Base-by-base conservation (phyloP, 306 rosid genomes). In the Prunus salicina region DNA sequence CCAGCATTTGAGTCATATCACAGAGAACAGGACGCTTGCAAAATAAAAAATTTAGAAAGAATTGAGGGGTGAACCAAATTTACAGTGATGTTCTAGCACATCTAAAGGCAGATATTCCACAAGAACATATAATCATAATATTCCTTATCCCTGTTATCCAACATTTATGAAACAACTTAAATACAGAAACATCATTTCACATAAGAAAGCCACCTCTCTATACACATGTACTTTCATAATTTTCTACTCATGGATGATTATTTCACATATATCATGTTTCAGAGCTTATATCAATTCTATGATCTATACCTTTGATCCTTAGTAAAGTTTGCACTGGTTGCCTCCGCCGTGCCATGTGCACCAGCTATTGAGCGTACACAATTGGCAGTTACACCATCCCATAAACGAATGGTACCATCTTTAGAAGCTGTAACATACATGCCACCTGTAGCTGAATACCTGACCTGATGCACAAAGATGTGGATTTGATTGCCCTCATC, bases 391-490 rank as follows among this genome's bases (percentile, higher is more conserved):
- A 89, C 74, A 71, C 97, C 97, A 81, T 94, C 97, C 98, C 97
- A 94, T 80, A 94, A 69, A 57, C 93, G 89, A 79, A 94, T 78
- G 41, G 87, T 86, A 72, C 97, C 92, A 55, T 91, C 94, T 86
- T 94, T 91, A 27, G 97, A 94, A 76, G 97, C 98, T 78, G 98
- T 91, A 67, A 90, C 96, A 80, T 91, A 91, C 96, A 90, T 86
- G 79, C 88, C 76, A 51, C 96, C 96, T 41, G 97, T 85, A 76
- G 90, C 73, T 60, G 97, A 87, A 86, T 91, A 90, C 82, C 96
- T 90, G 76, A 94, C 89, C 98, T 94, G 87, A 82, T 53, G 69
- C 81, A 53, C 85, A 80, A 68, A 74, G 58, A 57, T 76, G 73
- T 58, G 50, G 43, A 69, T 68, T 72, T 58, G 38, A 49, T 68